A percentile compares a stretch with the other conserved stretches of the same genome.
Conservation (phyloP, 768 basidiomycete species). For the Agaricus subrufescens region DNA sequence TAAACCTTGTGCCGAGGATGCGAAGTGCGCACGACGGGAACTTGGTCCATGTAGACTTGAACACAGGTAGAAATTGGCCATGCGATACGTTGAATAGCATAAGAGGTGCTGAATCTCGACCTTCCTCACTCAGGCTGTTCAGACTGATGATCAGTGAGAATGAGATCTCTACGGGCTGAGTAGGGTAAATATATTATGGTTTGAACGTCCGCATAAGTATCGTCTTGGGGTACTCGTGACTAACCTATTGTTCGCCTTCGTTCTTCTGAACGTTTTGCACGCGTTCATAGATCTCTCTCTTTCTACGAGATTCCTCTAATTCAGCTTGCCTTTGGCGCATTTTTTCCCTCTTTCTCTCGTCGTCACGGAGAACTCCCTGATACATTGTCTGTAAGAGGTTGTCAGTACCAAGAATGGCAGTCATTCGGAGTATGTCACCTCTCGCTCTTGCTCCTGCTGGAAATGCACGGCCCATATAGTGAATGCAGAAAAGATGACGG, state of each 20-base stretch:
- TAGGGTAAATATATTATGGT: neutral
- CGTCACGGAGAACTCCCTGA: constrained; percentile 84
- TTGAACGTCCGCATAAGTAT: neutral
- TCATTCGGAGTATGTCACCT: constrained; percentile 41
- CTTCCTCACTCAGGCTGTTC: too few relatives aligned
- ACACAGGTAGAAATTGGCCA: too few relatives aligned
- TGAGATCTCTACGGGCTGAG: too few relatives aligned
- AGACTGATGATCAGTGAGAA: too few relatives aligned
- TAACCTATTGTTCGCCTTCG: neutral
- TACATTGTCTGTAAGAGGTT: constrained; percentile 72
- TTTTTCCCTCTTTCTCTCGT: constrained; percentile 74
- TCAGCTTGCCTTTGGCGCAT: constrained; percentile 62
- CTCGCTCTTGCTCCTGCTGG: constrained; percentile 77
- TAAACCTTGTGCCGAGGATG: too few relatives aligned
- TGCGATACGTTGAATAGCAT: too few relatives aligned
- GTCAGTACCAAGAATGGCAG: neutral
- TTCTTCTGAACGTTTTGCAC: constrained; percentile 32
- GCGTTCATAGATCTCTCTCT: constrained; percentile 62
- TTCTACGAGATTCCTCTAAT: constrained; percentile 54
- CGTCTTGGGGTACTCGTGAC: neutral
- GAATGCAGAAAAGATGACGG: constrained; percentile 56
- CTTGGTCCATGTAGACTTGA: too few relatives aligned
- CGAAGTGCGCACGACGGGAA: too few relatives aligned
- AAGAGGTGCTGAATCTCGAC: too few relatives aligned
- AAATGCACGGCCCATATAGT: constrained; percentile 90